These are phyloP conservation scores for Strombidium stylifer DNA, from an alignment of 73 alveolate genomes.

Conservation along the genomic window DNA sequence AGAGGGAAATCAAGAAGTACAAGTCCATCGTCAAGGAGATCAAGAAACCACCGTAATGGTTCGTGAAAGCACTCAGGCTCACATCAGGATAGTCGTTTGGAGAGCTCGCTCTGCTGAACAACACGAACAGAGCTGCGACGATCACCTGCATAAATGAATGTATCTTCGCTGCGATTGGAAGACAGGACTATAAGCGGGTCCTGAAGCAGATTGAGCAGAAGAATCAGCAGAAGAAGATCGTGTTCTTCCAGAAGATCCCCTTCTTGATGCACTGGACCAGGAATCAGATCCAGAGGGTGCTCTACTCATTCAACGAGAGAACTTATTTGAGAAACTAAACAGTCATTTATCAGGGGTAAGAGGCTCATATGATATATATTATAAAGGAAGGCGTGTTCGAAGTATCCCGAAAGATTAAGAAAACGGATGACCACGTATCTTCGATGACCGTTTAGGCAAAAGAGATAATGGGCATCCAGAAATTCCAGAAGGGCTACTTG, in stretches of 20 bases:
- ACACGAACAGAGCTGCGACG: slow-evolving; percentile 55
- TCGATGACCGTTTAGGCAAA: slow-evolving; percentile 6
- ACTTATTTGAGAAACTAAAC: slow-evolving; percentile 6
- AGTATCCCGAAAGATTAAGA: too few species aligned
- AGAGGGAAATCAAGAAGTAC: too few species aligned
- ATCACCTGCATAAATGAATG: slow-evolving; percentile 31
- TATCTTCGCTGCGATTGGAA: slow-evolving; percentile 40
- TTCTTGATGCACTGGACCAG: slow-evolving; percentile 30
- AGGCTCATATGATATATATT: slow-evolving; percentile 16
- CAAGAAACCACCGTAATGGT: neutral
- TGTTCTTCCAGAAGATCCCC: slow-evolving; percentile 30
- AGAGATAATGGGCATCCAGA: neutral
- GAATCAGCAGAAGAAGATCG: slow-evolving; percentile 25
- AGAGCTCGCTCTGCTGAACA: slow-evolving; percentile 52
- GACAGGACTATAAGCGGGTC: slow-evolving; percentile 31
- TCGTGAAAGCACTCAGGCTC: slow-evolving; percentile 34
- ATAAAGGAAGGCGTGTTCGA: slow-evolving; percentile 44
- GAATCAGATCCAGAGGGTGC: slow-evolving; percentile 7
- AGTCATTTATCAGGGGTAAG: slow-evolving; percentile 35
- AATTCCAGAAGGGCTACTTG: neutral
- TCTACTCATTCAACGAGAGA: slow-evolving; percentile 39
- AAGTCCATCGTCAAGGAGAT: neutral
- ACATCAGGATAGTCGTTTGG: slow-evolving; percentile 49
- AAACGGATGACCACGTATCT: neutral
- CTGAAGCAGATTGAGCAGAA: slow-evolving; percentile 24